phyloP scores from a whole-genome alignment of 2,329 filamentous ascomycete species.

The Chaetothyriales sp. region DNA sequence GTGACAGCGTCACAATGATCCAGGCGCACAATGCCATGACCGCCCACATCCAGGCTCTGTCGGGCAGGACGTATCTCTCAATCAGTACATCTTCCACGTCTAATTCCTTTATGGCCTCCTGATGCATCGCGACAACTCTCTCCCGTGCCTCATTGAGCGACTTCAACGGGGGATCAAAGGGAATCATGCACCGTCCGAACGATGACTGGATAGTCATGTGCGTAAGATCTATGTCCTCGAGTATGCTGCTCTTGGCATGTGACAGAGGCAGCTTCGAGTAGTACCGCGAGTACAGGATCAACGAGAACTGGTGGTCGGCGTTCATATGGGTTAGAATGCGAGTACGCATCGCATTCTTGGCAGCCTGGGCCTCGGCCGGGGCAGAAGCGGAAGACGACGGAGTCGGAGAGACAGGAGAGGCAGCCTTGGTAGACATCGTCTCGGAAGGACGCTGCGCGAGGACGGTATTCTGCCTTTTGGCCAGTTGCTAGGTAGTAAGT shows the following conservation, averaged over 20 bases:
- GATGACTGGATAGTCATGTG: slow-evolving; percentile 49
- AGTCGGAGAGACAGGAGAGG: background rate
- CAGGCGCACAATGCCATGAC: slow-evolving; percentile 13
- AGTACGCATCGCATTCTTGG: slow-evolving; percentile 28
- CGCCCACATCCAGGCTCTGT: slow-evolving; percentile 7
- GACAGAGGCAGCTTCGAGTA: slow-evolving; percentile 46
- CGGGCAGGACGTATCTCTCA: slow-evolving; percentile 38
- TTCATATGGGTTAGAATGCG: slow-evolving; percentile 80
- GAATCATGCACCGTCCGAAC: slow-evolving; percentile 37
- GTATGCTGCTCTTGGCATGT: slow-evolving; percentile 32
- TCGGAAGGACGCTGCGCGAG: background rate
- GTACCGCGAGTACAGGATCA: slow-evolving; percentile 64
- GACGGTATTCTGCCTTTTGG: background rate
- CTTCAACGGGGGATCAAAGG: slow-evolving; percentile 58
- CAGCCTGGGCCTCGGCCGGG: background rate
- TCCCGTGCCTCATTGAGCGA: slow-evolving; percentile 53
- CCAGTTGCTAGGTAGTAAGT: background rate
- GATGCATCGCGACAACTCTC: slow-evolving; percentile 61
- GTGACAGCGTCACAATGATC: slow-evolving; percentile 40
- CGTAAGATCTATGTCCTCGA: slow-evolving; percentile 53
- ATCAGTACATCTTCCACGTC: slow-evolving; percentile 45
- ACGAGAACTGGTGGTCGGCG: slow-evolving; percentile 59
- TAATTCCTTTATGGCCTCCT: slow-evolving; percentile 45
- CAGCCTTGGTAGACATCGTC: background rate
- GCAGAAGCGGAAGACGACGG: background rate